Percentiles rank a stretch among this genome's conserved stretches.
Evolutionary conservation across 2,329 filamentous ascomycete species (phyloP).

Genomic region (Verticillium nonalfalfae): DNA sequence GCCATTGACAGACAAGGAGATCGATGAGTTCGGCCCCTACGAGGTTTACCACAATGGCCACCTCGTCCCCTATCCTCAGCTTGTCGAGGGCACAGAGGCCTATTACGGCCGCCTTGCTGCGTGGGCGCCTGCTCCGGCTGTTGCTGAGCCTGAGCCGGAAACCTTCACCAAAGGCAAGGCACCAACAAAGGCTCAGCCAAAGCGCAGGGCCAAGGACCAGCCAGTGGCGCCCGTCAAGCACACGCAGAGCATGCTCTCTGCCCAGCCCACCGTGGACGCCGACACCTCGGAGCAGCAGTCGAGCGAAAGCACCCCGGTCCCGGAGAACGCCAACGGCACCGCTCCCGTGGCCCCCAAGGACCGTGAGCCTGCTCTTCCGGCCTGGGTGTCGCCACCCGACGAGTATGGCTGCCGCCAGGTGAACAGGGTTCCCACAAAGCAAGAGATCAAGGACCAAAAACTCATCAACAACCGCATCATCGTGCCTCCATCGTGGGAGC

Average conservation of each 20-base stretch:
- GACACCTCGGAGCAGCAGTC: slow-evolving; percentile 21
- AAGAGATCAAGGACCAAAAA: slow-evolving; percentile 21
- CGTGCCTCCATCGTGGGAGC: slow-evolving; percentile 41
- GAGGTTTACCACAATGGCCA: slow-evolving; percentile 31
- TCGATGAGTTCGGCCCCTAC: slow-evolving; percentile 37
- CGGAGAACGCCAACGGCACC: slow-evolving; percentile 16
- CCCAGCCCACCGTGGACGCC: slow-evolving; percentile 15
- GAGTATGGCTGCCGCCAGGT: slow-evolving; percentile 44
- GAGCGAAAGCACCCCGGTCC: slow-evolving; percentile 16
- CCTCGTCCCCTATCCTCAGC: slow-evolving; percentile 38
- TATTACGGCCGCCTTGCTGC: slow-evolving; percentile 8
- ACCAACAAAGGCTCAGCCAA: slow-evolving; percentile 16
- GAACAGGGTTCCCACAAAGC: slow-evolving; percentile 20
- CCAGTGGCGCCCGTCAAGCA: slow-evolving; percentile 17
- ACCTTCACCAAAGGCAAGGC: slow-evolving; percentile 1
- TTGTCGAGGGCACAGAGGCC: slow-evolving; percentile 31
- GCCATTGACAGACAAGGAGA: slow-evolving; percentile 35
- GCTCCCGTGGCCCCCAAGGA: slow-evolving; percentile 12
- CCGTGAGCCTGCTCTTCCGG: slow-evolving; percentile 18
- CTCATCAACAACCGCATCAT: slow-evolving; percentile 45
- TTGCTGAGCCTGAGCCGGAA: slow-evolving; percentile 1
- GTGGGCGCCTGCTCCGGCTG: slow-evolving; percentile 6
- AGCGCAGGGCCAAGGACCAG: slow-evolving; percentile 45
- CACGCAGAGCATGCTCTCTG: slow-evolving; percentile 22
- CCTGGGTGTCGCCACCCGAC: slow-evolving; percentile 36